phyloP scores from a whole-genome alignment of 768 basidiomycete species.

The Tricholoma sp. region DNA sequence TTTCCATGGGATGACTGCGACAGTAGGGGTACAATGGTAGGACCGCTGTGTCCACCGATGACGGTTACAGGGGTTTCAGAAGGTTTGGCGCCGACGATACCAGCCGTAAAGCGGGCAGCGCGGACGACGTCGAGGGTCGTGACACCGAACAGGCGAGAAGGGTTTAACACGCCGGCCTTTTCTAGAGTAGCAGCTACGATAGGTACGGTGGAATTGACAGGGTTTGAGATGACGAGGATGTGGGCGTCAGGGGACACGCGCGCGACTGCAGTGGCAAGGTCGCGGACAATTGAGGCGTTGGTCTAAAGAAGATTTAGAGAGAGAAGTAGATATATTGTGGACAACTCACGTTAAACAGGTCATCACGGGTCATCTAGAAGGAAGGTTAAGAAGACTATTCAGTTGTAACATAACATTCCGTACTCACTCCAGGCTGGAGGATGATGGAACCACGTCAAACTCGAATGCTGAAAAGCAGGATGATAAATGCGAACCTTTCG shows the following conservation, averaged over 20 bases:
- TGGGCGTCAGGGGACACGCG: constrained; percentile 88
- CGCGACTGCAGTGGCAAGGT: constrained; percentile 85
- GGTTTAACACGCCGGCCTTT: constrained; percentile 91
- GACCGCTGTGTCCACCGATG: constrained; percentile 92
- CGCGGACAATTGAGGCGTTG: constrained; percentile 96
- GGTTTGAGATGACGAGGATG: constrained; percentile 97
- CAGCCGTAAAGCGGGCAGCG: constrained; percentile 83
- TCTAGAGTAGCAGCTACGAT: constrained; percentile 91
- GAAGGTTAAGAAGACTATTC: constrained; percentile 20
- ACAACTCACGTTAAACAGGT: constrained; percentile 83
- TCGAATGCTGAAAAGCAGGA: not conserved
- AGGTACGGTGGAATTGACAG: constrained; percentile 96
- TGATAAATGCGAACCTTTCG: constrained; percentile 67
- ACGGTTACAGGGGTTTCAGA: constrained; percentile 72
- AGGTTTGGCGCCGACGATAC: constrained; percentile 61
- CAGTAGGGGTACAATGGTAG: constrained; percentile 96
- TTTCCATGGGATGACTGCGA: constrained; percentile 75
- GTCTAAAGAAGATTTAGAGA: constrained; percentile 44
- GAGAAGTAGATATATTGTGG: not conserved
- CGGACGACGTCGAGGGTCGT: constrained; percentile 99
- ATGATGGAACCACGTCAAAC: constrained; percentile 21
- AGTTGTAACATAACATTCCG: constrained; percentile 2
- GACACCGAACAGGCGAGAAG: constrained; percentile 86
- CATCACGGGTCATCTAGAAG: constrained; percentile 88
- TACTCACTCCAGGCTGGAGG: constrained; percentile 75